These are phyloP conservation scores for Penicillium fimorum DNA, from an alignment of 495 filamentous ascomycete species.

Conservation along the genomic window DNA sequence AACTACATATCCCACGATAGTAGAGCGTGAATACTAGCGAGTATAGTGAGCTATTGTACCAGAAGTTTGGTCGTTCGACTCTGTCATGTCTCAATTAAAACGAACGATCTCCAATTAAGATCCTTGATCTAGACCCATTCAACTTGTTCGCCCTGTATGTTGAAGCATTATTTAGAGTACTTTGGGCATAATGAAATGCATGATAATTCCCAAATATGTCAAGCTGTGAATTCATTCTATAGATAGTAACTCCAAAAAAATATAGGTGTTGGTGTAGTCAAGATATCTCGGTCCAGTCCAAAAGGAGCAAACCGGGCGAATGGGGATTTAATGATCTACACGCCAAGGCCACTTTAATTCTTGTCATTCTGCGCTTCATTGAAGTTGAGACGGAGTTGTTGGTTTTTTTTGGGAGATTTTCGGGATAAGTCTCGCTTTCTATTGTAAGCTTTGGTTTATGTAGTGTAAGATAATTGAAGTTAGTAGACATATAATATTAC, in stretches of 20 bases:
- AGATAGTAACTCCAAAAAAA: not conserved
- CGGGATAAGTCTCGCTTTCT: not conserved
- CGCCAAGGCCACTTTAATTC: slow-evolving; percentile 5
- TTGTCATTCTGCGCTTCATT: not conserved
- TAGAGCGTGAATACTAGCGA: not conserved
- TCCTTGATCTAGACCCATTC: not conserved
- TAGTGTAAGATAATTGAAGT: not conserved
- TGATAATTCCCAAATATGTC: not conserved
- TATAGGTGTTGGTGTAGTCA: not conserved
- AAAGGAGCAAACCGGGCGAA: not conserved
- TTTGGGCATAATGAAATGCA: not conserved
- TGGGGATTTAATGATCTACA: not conserved
- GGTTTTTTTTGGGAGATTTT: not conserved
- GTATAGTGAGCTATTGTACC: not conserved
- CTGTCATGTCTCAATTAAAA: not conserved
- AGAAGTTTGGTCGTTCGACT: not conserved
- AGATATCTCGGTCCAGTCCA: not conserved
- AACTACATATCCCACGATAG: not conserved
- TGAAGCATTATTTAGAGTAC: not conserved
- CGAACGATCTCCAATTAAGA: not conserved
- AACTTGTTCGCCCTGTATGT: not conserved
- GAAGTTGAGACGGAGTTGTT: not conserved
- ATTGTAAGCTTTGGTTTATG: not conserved
- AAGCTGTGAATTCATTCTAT: not conserved
- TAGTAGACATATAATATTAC: too few species aligned